phyloP scores from a whole-genome alignment of 1,139 yeast species.

The Nakaseomyces kungkrabaensis region DNA sequence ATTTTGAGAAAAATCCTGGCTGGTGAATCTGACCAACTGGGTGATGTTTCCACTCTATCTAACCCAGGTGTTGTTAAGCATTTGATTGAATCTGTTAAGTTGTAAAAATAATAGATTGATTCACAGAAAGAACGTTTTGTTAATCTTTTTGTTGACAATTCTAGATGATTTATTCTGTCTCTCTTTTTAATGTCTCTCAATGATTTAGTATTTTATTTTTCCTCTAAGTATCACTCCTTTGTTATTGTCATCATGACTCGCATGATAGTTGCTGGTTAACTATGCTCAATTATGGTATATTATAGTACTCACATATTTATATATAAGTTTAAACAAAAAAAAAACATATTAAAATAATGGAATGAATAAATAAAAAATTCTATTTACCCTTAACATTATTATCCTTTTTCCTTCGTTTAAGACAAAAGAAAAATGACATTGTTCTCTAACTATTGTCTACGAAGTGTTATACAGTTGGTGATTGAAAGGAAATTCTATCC shows the following conservation, averaged over 20 bases:
- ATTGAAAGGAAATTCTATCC: no score
- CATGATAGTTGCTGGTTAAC: constrained; percentile 4
- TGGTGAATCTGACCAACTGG: constrained; percentile 69
- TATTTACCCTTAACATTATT: no score
- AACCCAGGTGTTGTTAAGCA: constrained; percentile 63
- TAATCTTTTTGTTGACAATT: no score
- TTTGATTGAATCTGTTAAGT: constrained; percentile 50
- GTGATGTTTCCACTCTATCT: constrained; percentile 69
- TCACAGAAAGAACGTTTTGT: no score
- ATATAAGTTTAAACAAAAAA: background rate
- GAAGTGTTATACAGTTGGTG: no score
- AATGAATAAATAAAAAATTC: background rate
- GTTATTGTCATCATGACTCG: background rate
- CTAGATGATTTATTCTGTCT: background rate
- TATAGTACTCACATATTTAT: background rate
- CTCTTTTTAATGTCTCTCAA: no score
- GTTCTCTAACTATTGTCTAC: no score
- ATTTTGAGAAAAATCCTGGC: constrained; percentile 68
- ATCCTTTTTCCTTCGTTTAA: no score
- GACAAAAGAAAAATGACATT: no score
- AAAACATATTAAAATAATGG: background rate
- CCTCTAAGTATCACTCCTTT: background rate
- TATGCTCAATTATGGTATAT: background rate
- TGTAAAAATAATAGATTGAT: constrained; percentile 5
- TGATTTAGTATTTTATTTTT: no score